Evolutionary conservation across 2,329 filamentous ascomycete species (phyloP), one percentile per base, ranked within the genome.

Genomic region (Polytolypa hystricis): DNA sequence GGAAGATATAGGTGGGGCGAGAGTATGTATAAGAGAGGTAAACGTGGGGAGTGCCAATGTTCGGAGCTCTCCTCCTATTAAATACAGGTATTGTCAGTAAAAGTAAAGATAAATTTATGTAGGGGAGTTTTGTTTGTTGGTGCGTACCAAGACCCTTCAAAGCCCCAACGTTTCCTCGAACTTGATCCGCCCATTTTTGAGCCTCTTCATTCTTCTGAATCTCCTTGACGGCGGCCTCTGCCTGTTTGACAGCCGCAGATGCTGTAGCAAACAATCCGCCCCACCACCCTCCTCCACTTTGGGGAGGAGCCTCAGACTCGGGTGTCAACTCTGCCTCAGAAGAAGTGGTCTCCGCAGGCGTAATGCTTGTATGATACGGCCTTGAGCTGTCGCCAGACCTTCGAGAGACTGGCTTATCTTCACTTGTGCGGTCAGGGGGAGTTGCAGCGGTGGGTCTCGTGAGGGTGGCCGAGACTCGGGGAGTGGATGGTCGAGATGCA

Each of bases 181-280:
- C 82, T 57, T 96, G 89, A 36, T 94, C 84, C 1, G 87, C 84
- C 86, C 89, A 98, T 58, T 84, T 83, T 66, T 89, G 87, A 35
- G 89, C 91, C 59, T 98, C 91, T 55, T 96, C 86, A 52, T 93
- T 95, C 56, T 91, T 81, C 58, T 94, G 84, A 32, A 98, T 87
- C 60, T 96, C 85, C 57, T 89, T 93, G 46, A 93, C 87, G 1
- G 87, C 81, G 5, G 81, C 84, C 62, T 95, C 87, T 31, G 91
- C 89, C 58, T 89, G 84, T 67, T 93, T 93, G 62, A 93, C 73
- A 21, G 70, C 70, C 33, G 71, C 69, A 37, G 67, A 76, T 23
- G 86, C 86, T 0, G 84, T 87, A 28, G 83, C 84, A 51, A 91
- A 73, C 35, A 95, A 64, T 15, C 84, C 81, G 53, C 86, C 85